A percentile compares a stretch with the other conserved stretches of the same genome.
Conservation (phyloP, 768 basidiomycete genomes). For the Imleria badia region DNA sequence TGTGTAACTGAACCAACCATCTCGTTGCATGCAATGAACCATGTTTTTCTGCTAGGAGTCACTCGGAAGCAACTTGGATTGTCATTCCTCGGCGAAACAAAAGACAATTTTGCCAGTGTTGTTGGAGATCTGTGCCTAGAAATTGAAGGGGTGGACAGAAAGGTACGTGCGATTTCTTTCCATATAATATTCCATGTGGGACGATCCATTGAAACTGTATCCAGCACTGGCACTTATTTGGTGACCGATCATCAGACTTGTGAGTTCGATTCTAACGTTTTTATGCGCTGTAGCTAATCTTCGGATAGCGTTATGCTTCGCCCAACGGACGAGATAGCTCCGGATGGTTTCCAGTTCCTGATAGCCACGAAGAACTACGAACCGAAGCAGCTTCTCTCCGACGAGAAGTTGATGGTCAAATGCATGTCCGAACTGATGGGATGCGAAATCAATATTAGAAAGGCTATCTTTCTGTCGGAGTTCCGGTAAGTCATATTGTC, state of each 20-base stretch:
- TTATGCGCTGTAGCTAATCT: not conserved
- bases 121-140: conserved; percentile 39
- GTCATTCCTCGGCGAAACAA: conserved; percentile 42
- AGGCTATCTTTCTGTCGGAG: conserved; percentile 25
- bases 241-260: conserved; percentile 2
- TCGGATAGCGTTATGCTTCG: conserved; percentile 7
- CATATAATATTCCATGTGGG: not conserved
- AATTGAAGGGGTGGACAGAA: conserved; percentile 27
- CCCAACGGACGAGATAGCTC: conserved; percentile 16
- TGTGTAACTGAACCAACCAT: not conserved
- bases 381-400: conserved; percentile 13
- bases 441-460: conserved; percentile 31
- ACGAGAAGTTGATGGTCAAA: conserved; percentile 29
- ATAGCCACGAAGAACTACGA: conserved; percentile 6
- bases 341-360: conserved; percentile 22
- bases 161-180: conserved; percentile 12
- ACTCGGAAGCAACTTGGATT: conserved; percentile 42
- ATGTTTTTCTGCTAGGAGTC: conserved; percentile 21
- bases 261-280: not conserved
- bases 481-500: conserved; percentile 27
- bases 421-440: conserved; percentile 29
- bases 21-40: not conserved
- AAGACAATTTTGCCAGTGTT: conserved; percentile 23
- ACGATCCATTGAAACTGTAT: not conserved
- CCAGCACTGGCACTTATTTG: conserved; percentile 27